Evolutionary conservation across 345 rosid genomes (phyloP).

Genomic region (Eucalyptus rudis): DNA sequence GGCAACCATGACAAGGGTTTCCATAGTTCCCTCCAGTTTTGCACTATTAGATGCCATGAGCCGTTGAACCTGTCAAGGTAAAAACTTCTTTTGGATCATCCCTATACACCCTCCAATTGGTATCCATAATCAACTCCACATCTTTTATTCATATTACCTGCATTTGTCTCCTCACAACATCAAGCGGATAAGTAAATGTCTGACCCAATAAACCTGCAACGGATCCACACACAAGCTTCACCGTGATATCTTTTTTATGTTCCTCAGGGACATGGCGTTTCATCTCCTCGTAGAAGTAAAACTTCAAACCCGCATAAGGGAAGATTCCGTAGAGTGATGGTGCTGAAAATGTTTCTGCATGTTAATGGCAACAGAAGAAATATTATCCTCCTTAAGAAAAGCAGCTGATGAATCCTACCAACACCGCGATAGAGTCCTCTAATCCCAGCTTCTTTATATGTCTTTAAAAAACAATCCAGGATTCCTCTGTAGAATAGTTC

Average conservation of each 20-base stretch:
- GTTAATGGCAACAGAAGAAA: background rate
- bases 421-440: slow-evolving; percentile 92
- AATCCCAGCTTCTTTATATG: slow-evolving; percentile 53
- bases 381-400: background rate
- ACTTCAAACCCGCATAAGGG: slow-evolving; percentile 96
- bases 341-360: slow-evolving; percentile 22
- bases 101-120: background rate
- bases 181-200: slow-evolving; percentile 94
- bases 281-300: slow-evolving; percentile 96
- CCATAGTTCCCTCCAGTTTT: slow-evolving; percentile 60
- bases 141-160: slow-evolving; percentile 32
- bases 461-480: slow-evolving; percentile 70
- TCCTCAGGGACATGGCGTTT: slow-evolving; percentile 73
- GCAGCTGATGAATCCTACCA: slow-evolving; percentile 32
- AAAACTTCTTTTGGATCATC: background rate
- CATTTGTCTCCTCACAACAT: slow-evolving; percentile 98
- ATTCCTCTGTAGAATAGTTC: slow-evolving; percentile 63
- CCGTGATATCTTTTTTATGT: slow-evolving; percentile 51
- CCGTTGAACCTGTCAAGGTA: slow-evolving; percentile 50
- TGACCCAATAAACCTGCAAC: slow-evolving; percentile 87
- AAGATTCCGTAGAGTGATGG: slow-evolving; percentile 93
- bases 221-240: slow-evolving; percentile 80
- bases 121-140: background rate
- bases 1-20: slow-evolving; percentile 45
- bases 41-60: slow-evolving; percentile 26